Base-by-base conservation (phyloP, 345 rosid genomes). In the Xanthoceras sorbifolium region DNA sequence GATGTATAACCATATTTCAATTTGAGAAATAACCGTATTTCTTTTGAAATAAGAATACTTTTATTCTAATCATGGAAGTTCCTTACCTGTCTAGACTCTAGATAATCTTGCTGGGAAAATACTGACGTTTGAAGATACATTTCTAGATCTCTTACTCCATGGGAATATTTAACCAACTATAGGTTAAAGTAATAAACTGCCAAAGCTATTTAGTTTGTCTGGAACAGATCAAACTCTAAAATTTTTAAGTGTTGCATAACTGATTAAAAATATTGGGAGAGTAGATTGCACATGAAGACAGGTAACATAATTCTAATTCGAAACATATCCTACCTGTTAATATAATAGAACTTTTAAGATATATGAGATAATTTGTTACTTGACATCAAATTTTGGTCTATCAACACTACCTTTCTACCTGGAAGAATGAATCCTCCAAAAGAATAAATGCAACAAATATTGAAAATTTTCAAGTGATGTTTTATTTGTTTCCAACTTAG, bases 1-100 rank as follows among this genome's bases (percentile, higher is more conserved):
- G 14, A 2, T 15, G 4, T 3, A 36, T 42, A 28, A 73, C 59
- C 34, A 60, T 42, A 61, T 18, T 28, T 26, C 61, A 60, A 14
- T 57, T 26, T 48, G 28, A 15, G n/a, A 62, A 44, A 26, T 11
- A 20, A 63, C 23, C 6, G 60, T 38, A 7, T 8, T n/a, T 63
- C 31, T 54, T 23, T 52, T 17, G 36, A 26, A n/a, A 38, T 20
- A 63, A 75, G 32, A 76, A 10, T 40, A 64, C 26, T 11, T 34
- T 64, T 12, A 26, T 60, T 7, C 38, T 22, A 67, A 36, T 44
- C 32, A 64, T 52, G 71, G 31, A n/a, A 60, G 64, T 11, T 14
- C 62, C 63, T 1, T 77, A 92, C 94, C 98, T 96, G 98, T 86
- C 86, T 91, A n/a, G n/a, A n/a, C n/a, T n/a, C n/a, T n/a, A 57